Base-by-base conservation (phyloP, 2,329 filamentous ascomycete species). In the Claviceps citrina region DNA sequence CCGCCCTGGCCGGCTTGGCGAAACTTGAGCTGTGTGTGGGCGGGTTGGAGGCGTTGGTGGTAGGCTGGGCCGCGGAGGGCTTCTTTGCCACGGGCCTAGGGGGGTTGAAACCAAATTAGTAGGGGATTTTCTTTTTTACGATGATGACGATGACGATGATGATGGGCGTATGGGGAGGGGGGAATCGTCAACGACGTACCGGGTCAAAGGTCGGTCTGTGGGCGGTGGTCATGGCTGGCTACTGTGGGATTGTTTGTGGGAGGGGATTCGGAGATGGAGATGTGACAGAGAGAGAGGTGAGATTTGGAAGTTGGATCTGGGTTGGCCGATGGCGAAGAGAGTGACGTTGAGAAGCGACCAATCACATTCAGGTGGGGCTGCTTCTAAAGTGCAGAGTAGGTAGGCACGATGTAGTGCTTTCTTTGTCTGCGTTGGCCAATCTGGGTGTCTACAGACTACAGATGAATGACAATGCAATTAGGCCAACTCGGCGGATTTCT, bases 171-270 rank as follows among this genome's bases (percentile, higher is more conserved):
- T n/a, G n/a, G n/a, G n/a, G n/a, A n/a, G n/a, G n/a, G n/a, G n/a
- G n/a, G n/a, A n/a, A n/a, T n/a, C n/a, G n/a, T n/a, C n/a, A n/a
- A n/a, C n/a, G 47, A 48, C 69, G 48, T 73, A 87, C 84, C 48
- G 91, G 91, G 60, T 98, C 91, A 57, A 98, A 98, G 0, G 91
- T 98, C 42, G 91, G 91, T 65, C 91, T 82, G 50, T 81, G 76
- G 31, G 76, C 76, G 62, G 69, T 73, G 48, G 76, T 80, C 76
- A 81, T 80, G 28, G 43, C n/a, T 50, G 28, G 43, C 47, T 33
- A 13, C n/a, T 28, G 30, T 35, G 33, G 40, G 12, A n/a, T 10
- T 37, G 35, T 27, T 27, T 15, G 10, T 12, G 34, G 4, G 7
- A 19, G 22, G 24, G 20, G 32, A 22, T 5, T 9, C 3, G 13